These are phyloP conservation scores for Neurospora sp. DNA, from an alignment of 495 filamentous ascomycete species.

Conservation along the genomic window DNA sequence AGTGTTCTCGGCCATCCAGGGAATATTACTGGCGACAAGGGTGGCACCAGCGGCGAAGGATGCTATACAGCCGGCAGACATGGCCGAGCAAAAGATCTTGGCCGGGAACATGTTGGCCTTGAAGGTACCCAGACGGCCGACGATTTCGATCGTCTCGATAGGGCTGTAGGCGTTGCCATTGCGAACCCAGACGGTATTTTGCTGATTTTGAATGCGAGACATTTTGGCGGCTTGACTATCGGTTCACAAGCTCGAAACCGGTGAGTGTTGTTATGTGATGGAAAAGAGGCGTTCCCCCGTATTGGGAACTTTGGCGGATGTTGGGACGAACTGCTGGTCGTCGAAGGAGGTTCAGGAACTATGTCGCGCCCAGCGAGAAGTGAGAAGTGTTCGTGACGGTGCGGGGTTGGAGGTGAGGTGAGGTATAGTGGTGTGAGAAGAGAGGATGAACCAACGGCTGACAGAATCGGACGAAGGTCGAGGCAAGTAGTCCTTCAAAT, in stretches of 20 bases:
- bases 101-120: constrained; percentile 45
- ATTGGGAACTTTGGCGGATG: neutral
- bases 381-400: neutral
- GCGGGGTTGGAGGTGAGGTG: neutral
- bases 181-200: neutral
- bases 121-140: constrained; percentile 34
- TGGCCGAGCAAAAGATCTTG: constrained; percentile 45
- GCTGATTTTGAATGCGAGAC: neutral
- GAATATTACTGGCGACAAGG: constrained; percentile 42
- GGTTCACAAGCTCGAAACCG: neutral
- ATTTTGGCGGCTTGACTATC: neutral
- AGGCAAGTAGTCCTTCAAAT: neutral
- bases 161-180: constrained; percentile 27
- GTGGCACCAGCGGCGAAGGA: constrained; percentile 43
- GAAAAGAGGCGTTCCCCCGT: neutral
- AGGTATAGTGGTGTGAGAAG: neutral
- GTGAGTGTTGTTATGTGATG: neutral
- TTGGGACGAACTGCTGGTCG: neutral
- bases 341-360: neutral
- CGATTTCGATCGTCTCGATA: constrained; percentile 35
- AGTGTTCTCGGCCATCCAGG: constrained; percentile 53
- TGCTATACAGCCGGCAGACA: constrained; percentile 43
- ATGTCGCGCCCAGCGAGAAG: neutral
- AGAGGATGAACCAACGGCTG: neutral
- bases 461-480: neutral